phyloP scores from a whole-genome alignment of 768 basidiomycete species.

The Suillus subluteus region DNA sequence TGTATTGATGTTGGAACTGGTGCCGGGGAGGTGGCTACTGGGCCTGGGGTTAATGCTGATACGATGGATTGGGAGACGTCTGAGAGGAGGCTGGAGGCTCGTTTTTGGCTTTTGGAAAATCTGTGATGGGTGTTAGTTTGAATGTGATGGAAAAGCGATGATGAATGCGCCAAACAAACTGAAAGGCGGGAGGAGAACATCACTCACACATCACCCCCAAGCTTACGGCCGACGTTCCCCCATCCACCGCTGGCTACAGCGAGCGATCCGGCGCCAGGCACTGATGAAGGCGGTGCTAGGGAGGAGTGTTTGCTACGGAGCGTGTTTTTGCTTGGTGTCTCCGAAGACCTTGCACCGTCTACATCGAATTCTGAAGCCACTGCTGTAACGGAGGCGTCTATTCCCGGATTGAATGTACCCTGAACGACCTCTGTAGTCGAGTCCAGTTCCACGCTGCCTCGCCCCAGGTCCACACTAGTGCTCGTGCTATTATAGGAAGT shows the following conservation, averaged over 20 bases:
- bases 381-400: background rate
- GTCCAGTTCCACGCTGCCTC: background rate
- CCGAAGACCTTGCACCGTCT: background rate
- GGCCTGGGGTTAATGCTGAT: conserved; percentile 47
- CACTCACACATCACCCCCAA: conserved; percentile 60
- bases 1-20: background rate
- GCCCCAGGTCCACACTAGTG: conserved; percentile 4
- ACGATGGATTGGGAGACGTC: conserved; percentile 65
- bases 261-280: conserved; percentile 44
- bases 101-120: conserved; percentile 69
- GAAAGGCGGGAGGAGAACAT: background rate
- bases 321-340: no score
- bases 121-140: conserved; percentile 35
- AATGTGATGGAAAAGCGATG: background rate
- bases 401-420: background rate
- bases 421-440: background rate
- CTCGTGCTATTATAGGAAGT: conserved; percentile 1
- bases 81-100: conserved; percentile 65
- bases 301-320: background rate
- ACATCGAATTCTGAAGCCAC: background rate
- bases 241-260: conserved; percentile 37
- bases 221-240: conserved; percentile 61
- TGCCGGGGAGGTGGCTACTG: conserved; percentile 34
- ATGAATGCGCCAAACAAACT: background rate
- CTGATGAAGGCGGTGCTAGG: conserved; percentile 40